A percentile compares a stretch with the other conserved stretches of the same genome.
phyloP scores from a whole-genome alignment of 345 rosid species.

The Mercurialis annua region DNA sequence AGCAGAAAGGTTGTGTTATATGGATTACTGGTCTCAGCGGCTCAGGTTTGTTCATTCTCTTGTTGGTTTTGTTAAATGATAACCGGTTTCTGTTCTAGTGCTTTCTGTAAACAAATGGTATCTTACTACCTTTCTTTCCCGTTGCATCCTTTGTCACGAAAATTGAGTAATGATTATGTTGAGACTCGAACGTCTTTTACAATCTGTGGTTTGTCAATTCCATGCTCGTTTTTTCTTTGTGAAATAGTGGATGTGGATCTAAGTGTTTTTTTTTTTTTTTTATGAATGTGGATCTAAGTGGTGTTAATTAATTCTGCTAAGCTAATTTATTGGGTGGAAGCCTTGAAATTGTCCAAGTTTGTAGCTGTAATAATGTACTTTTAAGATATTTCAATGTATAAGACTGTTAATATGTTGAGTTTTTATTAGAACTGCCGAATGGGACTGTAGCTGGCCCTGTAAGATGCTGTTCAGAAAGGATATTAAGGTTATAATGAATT shows the following conservation, averaged over 20 bases:
- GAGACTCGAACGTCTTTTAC: neutral
- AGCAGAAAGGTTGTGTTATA: slow-evolving; percentile 32
- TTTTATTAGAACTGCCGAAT: neutral
- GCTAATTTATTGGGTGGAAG: neutral
- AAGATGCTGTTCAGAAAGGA: neutral
- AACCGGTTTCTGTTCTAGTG: neutral
- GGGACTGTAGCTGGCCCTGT: neutral
- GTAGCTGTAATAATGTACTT: neutral
- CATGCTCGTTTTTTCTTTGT: too few species aligned
- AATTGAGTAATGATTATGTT: too few species aligned
- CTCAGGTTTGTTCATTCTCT: slow-evolving; percentile 26
- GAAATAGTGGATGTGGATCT: too few species aligned
- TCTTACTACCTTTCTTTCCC: too few species aligned
- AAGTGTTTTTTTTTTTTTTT: too few species aligned
- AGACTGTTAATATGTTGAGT: neutral
- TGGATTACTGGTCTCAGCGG: slow-evolving; percentile 39
- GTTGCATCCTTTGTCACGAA: too few species aligned
- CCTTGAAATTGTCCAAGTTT: neutral
- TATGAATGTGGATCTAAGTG: neutral
- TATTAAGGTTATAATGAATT: too few species aligned
- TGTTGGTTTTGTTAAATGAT: neutral
- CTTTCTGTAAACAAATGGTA: neutral
- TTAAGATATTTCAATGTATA: neutral
- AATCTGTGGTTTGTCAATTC: neutral
- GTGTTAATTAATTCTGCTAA: neutral